These are phyloP conservation scores for Ceratonia siliqua DNA, from an alignment of 306 rosid genomes.

Conservation along the genomic window DNA sequence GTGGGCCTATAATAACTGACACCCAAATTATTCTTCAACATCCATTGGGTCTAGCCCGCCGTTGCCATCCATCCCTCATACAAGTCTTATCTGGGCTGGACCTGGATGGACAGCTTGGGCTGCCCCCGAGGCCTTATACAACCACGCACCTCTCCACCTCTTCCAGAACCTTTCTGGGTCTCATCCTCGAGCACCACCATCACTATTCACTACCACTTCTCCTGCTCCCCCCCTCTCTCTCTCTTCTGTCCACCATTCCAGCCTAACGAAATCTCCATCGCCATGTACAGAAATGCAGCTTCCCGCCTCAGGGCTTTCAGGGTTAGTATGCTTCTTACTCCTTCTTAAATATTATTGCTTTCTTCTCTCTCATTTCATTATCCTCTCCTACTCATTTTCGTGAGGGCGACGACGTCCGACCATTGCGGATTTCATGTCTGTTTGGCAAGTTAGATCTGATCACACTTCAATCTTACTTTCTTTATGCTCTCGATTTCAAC, in stretches of 20 bases:
- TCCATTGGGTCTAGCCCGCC: too few species aligned
- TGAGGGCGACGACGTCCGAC: not conserved
- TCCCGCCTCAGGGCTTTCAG: slow-evolving; percentile 63
- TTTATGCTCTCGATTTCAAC: not conserved
- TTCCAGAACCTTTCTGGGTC: not conserved
- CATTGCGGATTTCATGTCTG: not conserved
- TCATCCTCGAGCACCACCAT: not conserved
- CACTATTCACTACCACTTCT: not conserved
- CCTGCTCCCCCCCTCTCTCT: not conserved
- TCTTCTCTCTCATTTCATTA: slow-evolving; percentile 12
- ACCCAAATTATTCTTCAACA: too few species aligned
- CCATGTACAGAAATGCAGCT: slow-evolving; percentile 69
- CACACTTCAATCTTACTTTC: not conserved
- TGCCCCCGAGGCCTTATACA: not conserved
- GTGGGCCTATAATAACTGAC: too few species aligned
- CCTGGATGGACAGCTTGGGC: not conserved
- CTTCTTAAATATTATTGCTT: not conserved
- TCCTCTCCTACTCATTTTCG: not conserved
- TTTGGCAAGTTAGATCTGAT: slow-evolving; percentile 26
- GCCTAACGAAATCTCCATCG: not conserved
- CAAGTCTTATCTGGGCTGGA: not conserved
- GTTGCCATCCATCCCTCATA: too few species aligned
- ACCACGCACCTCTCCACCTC: not conserved
- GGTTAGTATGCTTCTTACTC: slow-evolving; percentile 43
- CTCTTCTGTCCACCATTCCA: not conserved